Evolutionary conservation across 805 yeast species (phyloP).

Genomic region (Teunomyces gatunensis): DNA sequence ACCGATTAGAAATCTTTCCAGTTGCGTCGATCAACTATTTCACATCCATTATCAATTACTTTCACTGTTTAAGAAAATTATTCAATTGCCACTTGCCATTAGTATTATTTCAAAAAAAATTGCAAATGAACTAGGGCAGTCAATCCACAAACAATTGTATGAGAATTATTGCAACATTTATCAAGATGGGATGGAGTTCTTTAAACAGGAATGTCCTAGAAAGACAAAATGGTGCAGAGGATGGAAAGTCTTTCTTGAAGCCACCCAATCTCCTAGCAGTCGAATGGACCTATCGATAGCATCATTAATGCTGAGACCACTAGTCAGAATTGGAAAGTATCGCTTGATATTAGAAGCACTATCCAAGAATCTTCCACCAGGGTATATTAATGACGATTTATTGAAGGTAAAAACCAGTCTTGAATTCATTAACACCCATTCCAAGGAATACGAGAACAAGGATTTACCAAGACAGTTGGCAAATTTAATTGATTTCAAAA

Average conservation of each 20-base stretch:
- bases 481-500: slow-evolving; percentile 11
- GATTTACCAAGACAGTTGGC: slow-evolving; percentile 17
- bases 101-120: slow-evolving; percentile 11
- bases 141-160: slow-evolving; percentile 25
- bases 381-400: slow-evolving; percentile 13
- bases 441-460: slow-evolving; percentile 19
- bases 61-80: slow-evolving; percentile 15
- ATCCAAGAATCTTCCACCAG: slow-evolving; percentile 22
- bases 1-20: slow-evolving; percentile 4
- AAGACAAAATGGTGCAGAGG: slow-evolving; percentile 23
- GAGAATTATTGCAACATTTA: slow-evolving; percentile 33
- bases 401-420: slow-evolving; percentile 19
- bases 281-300: slow-evolving; percentile 49
- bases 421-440: slow-evolving; percentile 23
- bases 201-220: slow-evolving; percentile 22
- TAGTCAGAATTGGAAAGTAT: slow-evolving; percentile 49
- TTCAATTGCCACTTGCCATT: background rate
- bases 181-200: slow-evolving; percentile 30
- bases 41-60: slow-evolving; percentile 29
- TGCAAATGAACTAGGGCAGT: slow-evolving; percentile 13
- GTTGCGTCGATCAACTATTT: slow-evolving; percentile 2
- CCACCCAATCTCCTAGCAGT: slow-evolving; percentile 36
- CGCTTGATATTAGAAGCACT: slow-evolving; percentile 48
- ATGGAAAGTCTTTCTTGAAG: slow-evolving; percentile 37
- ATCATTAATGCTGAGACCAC: slow-evolving; percentile 55